These are phyloP conservation scores for Pichia heedii DNA, from an alignment of 805 yeast genomes.

Conservation along the genomic window DNA sequence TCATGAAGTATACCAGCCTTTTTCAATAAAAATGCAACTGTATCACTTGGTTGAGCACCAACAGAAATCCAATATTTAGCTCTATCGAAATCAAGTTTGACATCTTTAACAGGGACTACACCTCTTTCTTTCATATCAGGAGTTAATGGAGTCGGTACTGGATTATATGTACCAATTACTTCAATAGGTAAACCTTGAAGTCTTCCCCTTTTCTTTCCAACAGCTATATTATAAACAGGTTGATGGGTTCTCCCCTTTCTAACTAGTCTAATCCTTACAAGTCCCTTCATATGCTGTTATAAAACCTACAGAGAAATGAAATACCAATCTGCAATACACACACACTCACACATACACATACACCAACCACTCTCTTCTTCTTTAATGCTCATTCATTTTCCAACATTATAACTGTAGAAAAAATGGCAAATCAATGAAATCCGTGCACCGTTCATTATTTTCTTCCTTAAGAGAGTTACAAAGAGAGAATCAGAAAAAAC, in stretches of 20 bases:
- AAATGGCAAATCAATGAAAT: too few species aligned
- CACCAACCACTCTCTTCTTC: too few species aligned
- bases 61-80: conserved; percentile 96
- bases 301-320: too few species aligned
- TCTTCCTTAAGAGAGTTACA: too few species aligned
- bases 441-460: too few species aligned
- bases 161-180: conserved; percentile 90
- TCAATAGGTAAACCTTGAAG: conserved; percentile 85
- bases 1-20: conserved; percentile 64
- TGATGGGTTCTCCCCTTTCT: conserved; percentile 84
- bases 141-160: conserved; percentile 62
- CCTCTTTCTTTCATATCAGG: conserved; percentile 52
- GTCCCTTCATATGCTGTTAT: conserved; percentile 44
- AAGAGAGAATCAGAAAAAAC: too few species aligned
- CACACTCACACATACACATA: too few species aligned
- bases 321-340: too few species aligned
- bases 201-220: conserved; percentile 67
- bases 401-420: too few species aligned
- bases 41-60: conserved; percentile 89
- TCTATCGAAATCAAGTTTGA: conserved; percentile 76
- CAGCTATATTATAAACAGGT: conserved; percentile 90
- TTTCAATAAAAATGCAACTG: conserved; percentile 67
- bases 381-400: too few species aligned
- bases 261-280: conserved; percentile 82
- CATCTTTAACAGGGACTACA: conserved; percentile 58